Conservation (phyloP, 352 stramenopile species). For the Pythium brassicae region DNA sequence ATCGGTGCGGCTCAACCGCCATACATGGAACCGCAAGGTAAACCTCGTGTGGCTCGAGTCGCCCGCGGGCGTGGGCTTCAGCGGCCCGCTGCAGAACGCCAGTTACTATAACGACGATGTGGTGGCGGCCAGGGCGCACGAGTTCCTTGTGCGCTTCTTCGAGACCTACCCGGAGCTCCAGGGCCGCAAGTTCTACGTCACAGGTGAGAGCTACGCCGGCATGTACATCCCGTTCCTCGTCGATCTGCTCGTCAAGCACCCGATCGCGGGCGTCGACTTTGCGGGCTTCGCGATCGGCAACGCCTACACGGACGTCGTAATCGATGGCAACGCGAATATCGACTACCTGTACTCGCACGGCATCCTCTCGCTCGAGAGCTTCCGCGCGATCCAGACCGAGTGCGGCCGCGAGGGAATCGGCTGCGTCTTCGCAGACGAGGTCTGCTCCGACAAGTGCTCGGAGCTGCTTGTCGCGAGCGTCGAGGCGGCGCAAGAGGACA, state of each 20-base stretch:
- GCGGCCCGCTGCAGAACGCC: slow-evolving; percentile 41
- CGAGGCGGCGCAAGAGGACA: slow-evolving; percentile 30
- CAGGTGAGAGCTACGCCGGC: slow-evolving; percentile 80
- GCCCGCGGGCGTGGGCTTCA: slow-evolving; percentile 72
- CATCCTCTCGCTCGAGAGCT: slow-evolving; percentile 76
- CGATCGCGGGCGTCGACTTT: slow-evolving; percentile 63
- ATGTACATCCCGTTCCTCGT: slow-evolving; percentile 91
- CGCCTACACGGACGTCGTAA: slow-evolving; percentile 53
- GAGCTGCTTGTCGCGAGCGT: slow-evolving; percentile 48
- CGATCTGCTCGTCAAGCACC: slow-evolving; percentile 60
- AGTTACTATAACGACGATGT: slow-evolving; percentile 83
- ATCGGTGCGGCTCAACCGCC: slow-evolving; percentile 56
- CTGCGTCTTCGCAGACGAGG: slow-evolving; percentile 50
- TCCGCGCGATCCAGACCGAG: slow-evolving; percentile 49
- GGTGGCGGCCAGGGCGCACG: slow-evolving; percentile 68
- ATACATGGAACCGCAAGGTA: slow-evolving; percentile 75
- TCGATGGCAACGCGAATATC: slow-evolving; percentile 69
- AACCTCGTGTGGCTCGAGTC: slow-evolving; percentile 82
- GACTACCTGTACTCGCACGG: slow-evolving; percentile 86
- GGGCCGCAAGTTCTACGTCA: slow-evolving; percentile 77
- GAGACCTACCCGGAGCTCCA: slow-evolving; percentile 65
- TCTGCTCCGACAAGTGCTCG: slow-evolving; percentile 41
- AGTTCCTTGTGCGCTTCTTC: slow-evolving; percentile 74
- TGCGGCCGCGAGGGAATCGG: slow-evolving; percentile 48
- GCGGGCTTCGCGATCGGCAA: slow-evolving; percentile 80